These are phyloP conservation scores for Petunia hybrid DNA, from an alignment of 305 asterid genomes.

Conservation along the genomic window DNA sequence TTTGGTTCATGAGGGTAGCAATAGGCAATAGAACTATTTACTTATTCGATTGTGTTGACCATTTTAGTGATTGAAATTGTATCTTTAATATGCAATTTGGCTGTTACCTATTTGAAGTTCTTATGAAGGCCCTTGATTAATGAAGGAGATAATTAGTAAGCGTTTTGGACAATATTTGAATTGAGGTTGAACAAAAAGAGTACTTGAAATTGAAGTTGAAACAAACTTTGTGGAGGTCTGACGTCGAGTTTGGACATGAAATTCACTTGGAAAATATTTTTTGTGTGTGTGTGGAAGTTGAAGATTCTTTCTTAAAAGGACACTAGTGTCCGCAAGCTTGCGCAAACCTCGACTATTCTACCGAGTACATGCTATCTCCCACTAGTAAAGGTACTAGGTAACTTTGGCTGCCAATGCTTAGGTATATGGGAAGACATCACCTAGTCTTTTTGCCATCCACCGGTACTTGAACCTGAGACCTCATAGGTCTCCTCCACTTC, in stretches of 20 bases:
- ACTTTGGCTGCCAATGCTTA: too few relatives aligned
- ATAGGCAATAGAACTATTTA: not conserved
- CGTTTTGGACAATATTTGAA: not conserved
- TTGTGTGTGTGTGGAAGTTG: not conserved
- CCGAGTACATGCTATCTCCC: too few relatives aligned
- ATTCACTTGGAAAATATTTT: not conserved
- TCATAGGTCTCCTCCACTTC: too few relatives aligned
- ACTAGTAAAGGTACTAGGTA: too few relatives aligned
- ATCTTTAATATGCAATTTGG: not conserved
- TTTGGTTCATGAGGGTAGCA: not conserved
- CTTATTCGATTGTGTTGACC: not conserved
- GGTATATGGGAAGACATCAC: too few relatives aligned
- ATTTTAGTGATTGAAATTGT: not conserved
- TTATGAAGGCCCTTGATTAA: not conserved
- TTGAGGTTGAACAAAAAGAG: conserved; percentile 5
- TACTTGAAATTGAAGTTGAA: not conserved
- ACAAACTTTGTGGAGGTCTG: not conserved
- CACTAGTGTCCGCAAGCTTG: too few relatives aligned
- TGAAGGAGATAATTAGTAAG: not conserved
- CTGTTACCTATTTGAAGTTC: not conserved
- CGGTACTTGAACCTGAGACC: too few relatives aligned
- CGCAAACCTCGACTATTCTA: too few relatives aligned
- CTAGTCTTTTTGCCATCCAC: too few relatives aligned
- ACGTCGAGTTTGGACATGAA: not conserved
- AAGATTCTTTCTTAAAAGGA: not conserved